Conservation (phyloP, 2,329 filamentous ascomycete species). For the Chalaropsis ovoidea region DNA sequence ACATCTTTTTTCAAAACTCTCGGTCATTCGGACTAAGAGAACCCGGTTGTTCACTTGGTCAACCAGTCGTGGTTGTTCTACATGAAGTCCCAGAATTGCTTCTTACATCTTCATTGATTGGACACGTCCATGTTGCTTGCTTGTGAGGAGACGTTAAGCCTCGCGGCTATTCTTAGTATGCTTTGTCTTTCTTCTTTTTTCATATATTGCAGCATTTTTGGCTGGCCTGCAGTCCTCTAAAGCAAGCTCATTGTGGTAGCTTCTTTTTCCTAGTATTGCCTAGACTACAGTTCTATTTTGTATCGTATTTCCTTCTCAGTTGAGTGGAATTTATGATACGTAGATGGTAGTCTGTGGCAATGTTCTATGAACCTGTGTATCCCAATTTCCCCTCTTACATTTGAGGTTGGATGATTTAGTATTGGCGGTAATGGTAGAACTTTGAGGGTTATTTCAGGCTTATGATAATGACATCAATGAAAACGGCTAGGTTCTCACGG, state of each 20-base stretch:
- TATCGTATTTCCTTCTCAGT: neutral
- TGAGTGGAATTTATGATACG: neutral
- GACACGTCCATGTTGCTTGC: conserved; percentile 18
- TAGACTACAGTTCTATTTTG: neutral
- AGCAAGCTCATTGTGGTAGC: neutral
- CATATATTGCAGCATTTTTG: conserved; percentile 6
- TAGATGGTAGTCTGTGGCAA: neutral
- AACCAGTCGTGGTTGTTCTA: neutral
- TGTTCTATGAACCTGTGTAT: neutral
- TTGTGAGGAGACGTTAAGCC: conserved; percentile 20
- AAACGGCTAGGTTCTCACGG: conserved; percentile 19
- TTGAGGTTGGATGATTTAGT: neutral
- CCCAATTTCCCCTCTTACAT: neutral
- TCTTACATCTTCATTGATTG: conserved; percentile 9
- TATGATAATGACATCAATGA: conserved; percentile 26
- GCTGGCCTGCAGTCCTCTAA: neutral
- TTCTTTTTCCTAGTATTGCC: neutral
- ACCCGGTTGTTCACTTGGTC: neutral
- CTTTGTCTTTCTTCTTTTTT: conserved; percentile 18
- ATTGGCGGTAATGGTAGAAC: conserved; percentile 18
- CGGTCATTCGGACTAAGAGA: neutral
- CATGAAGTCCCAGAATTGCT: neutral
- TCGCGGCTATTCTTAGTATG: conserved; percentile 22
- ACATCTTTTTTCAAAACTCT: neutral
- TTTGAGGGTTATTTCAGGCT: conserved; percentile 19